A percentile compares a stretch with the other conserved stretches of the same genome.
phyloP scores from a whole-genome alignment of 176 grass and related monocot species.

The Echinochloa phyllopogon region DNA sequence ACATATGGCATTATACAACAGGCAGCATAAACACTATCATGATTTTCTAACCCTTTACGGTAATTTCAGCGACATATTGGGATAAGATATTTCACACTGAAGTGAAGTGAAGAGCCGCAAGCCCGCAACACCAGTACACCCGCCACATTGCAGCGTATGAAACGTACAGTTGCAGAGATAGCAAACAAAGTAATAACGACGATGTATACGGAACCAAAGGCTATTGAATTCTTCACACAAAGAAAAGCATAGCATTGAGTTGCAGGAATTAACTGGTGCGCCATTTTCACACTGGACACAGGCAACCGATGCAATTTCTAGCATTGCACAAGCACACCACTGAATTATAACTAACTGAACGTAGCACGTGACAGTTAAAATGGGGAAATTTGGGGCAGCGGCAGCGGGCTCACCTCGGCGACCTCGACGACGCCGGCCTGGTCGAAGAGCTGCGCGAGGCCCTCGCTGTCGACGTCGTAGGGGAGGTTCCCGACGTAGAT shows the following conservation, averaged over 20 bases:
- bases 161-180: not conserved
- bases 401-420: constrained; percentile 65
- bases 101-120: too few relatives aligned
- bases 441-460: constrained; percentile 84
- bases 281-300: not conserved
- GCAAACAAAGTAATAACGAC: not conserved
- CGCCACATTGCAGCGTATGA: not conserved
- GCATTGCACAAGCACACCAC: not conserved
- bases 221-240: not conserved
- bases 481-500: constrained; percentile 68
- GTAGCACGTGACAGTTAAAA: not conserved
- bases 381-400: not conserved
- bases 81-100: not conserved
- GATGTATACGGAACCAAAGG: not conserved
- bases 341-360: not conserved
- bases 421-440: constrained; percentile 80
- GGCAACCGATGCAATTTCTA: not conserved
- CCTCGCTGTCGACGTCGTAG: constrained; percentile 67
- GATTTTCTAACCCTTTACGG: not conserved
- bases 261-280: not conserved
- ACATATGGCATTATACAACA: not conserved
- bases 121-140: not conserved
- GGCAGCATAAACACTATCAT: not conserved
- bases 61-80: not conserved
- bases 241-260: not conserved